phyloP scores from a whole-genome alignment of 257 asterid genomes.

The Nicotiana tomentosiformis region DNA sequence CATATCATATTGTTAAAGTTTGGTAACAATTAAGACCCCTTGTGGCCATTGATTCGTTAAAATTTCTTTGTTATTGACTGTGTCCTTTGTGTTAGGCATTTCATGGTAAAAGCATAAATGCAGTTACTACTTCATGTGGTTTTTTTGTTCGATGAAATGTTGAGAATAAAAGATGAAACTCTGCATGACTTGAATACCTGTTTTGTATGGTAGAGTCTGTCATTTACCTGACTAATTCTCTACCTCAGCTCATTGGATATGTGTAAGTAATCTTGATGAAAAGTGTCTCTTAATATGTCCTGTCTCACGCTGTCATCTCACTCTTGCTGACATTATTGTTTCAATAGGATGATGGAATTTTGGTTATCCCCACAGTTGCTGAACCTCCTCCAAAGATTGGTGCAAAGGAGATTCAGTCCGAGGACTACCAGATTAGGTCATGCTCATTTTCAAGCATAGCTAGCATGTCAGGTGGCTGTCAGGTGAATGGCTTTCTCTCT shows the following conservation, averaged over 20 bases:
- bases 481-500: conserved; percentile 43
- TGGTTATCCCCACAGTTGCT: conserved; percentile 66
- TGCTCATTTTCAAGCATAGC: conserved; percentile 68
- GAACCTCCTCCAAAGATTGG: conserved; percentile 85
- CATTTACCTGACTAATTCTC: neutral
- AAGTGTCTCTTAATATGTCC: neutral
- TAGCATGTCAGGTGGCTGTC: conserved; percentile 98
- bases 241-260: neutral
- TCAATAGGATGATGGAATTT: conserved; percentile 82
- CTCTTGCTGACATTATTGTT: conserved; percentile 18
- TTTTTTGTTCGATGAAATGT: neutral
- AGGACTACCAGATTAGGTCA: conserved; percentile 55
- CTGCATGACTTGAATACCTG: neutral
- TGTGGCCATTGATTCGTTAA: neutral
- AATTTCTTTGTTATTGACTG: neutral
- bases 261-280: neutral
- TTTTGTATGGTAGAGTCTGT: neutral
- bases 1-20: neutral
- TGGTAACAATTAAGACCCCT: neutral
- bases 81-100: neutral
- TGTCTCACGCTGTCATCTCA: conserved; percentile 1
- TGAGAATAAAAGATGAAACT: neutral
- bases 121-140: neutral
- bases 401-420: conserved; percentile 55
- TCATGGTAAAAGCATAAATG: neutral